Base-by-base conservation (phyloP, 768 basidiomycete genomes). In the Tephrocybe sp. region DNA sequence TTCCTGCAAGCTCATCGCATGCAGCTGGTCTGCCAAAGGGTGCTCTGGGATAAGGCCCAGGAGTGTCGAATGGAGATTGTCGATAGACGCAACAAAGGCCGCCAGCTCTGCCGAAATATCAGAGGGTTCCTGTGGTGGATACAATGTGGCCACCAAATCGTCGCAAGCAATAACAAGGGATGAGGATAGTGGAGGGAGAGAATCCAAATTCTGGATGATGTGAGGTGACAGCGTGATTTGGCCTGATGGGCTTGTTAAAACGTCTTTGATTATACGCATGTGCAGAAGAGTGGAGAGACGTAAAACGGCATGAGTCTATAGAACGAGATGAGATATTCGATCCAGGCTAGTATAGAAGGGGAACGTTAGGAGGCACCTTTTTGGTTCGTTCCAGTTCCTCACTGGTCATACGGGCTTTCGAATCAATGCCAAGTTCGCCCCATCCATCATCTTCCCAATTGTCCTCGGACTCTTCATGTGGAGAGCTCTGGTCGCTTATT, bases 371-470 rank as follows among this genome's bases (percentile, higher is more conserved):
- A n/a, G 4, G 63, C 15, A 86, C 87, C 74, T 80, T 82, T 59
- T 80, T 79, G 13, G 81, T 67, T 37, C 82, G 75, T 21, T 72
- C 70, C n/a, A 80, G 60, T 59, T 90, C 88, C 24, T 61, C 62
- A 1, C 61, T 53, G 29, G 71, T 68, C 64, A 87, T 66, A 34
- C 66, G 72, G 49, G 69, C 64, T n/a, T 60, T 67, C 4, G 77
- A 64, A n/a, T 65, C 71, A 12, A 84, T 57, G 0, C 76, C 82
- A 10, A 88, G 67, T 56, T 87, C 86, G 47, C 77, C 77, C 86
- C 86, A 86, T 3, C 83, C 85, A 57, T 82, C 59, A 41, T 60
- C 81, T 47, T 78, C 78, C 84, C 83, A 86, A 59, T 81, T 53
- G 39, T 54, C 79, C 45, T 76, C 73, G 43, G 64, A 58, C n/a